These are phyloP conservation scores for Ettlia oleoabundans DNA, from an alignment of 139 green algal species.

Conservation along the genomic window DNA sequence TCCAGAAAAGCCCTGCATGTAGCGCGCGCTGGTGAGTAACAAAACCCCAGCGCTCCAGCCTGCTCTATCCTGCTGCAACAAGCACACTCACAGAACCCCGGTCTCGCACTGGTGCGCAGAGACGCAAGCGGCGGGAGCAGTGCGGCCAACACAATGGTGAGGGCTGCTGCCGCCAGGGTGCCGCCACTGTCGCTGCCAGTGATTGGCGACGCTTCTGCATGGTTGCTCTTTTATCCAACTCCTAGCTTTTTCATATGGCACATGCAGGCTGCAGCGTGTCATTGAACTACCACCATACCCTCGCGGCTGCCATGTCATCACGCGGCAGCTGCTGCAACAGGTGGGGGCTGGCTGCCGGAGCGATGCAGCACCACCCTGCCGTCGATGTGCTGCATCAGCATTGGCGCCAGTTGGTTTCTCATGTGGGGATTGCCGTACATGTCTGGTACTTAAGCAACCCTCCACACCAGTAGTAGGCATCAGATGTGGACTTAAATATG, in stretches of 20 bases:
- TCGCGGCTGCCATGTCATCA: constrained; percentile 80
- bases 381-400: too few species aligned
- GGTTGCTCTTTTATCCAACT: background rate
- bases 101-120: background rate
- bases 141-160: constrained; percentile 6
- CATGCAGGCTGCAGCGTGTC: constrained; percentile 48
- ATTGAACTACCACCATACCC: constrained; percentile 52
- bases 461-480: too few species aligned
- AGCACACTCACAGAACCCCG: too few species aligned
- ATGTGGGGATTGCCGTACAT: too few species aligned
- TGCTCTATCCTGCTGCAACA: background rate
- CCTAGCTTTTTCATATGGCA: too few species aligned
- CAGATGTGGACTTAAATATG: too few species aligned
- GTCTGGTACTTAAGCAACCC: too few species aligned
- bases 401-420: too few species aligned
- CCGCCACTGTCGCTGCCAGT: background rate
- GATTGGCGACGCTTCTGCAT: background rate
- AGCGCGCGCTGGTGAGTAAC: background rate
- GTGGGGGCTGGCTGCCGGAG: constrained; percentile 8
- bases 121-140: background rate
- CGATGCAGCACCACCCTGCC: too few species aligned
- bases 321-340: constrained; percentile 62
- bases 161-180: too few species aligned
- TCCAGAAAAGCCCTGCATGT: too few species aligned
- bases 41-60: background rate